Evolutionary conservation across 352 stramenopile species (phyloP).

Genomic region (Aphanomyces euteiches): DNA sequence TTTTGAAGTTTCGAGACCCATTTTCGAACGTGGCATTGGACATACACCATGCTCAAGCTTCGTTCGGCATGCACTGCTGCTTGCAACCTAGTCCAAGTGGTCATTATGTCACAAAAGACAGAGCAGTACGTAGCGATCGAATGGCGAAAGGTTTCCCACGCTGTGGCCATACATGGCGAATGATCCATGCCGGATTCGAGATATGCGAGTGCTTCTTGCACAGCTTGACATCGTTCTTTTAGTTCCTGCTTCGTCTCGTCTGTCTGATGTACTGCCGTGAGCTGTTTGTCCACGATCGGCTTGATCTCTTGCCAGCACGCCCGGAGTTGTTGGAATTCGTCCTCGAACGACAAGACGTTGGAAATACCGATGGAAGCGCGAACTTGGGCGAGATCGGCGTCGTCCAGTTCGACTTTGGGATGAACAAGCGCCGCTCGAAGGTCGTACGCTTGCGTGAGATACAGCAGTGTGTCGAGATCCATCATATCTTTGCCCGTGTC

Average conservation of each 20-base stretch:
- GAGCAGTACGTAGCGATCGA: conserved; percentile 12
- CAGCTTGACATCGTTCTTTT: conserved; percentile 49
- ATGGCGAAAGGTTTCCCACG: conserved; percentile 28
- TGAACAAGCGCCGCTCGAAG: conserved; percentile 55
- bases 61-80: conserved; percentile 19
- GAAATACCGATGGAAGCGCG: conserved; percentile 18
- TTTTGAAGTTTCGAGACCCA: conserved; percentile 23
- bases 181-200: conserved; percentile 14
- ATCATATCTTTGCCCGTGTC: conserved; percentile 62
- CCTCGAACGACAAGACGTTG: not conserved
- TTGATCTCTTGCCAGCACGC: conserved; percentile 58
- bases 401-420: conserved; percentile 47
- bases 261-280: conserved; percentile 61
- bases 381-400: conserved; percentile 51
- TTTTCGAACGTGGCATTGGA: conserved; percentile 29
- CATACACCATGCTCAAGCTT: conserved; percentile 27
- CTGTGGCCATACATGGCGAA: not conserved
- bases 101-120: not conserved
- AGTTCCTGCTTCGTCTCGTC: conserved; percentile 54
- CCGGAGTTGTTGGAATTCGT: conserved; percentile 62
- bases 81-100: not conserved
- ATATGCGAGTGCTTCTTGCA: conserved; percentile 41
- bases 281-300: conserved; percentile 45
- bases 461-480: conserved; percentile 50
- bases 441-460: conserved; percentile 56